Conservation (phyloP, 768 basidiomycete species). For the Boletus sp. region DNA sequence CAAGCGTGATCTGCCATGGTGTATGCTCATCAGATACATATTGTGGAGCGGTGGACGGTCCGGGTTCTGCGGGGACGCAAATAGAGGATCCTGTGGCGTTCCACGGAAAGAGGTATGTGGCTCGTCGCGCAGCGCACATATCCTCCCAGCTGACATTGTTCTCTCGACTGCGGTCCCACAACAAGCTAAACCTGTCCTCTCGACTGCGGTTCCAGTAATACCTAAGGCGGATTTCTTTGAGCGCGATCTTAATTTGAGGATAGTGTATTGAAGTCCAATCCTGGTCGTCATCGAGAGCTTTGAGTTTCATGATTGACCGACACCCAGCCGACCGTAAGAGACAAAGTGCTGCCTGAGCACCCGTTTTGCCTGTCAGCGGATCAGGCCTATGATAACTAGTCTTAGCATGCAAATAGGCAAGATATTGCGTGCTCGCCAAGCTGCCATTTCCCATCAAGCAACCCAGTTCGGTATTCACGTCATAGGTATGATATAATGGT, state of each 20-base stretch:
- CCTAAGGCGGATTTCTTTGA: too few relatives aligned
- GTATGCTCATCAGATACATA: background rate
- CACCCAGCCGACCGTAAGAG: constrained; percentile 21
- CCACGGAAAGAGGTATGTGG: background rate
- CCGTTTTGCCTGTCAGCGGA: constrained; percentile 40
- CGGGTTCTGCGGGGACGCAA: too few relatives aligned
- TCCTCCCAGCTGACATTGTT: too few relatives aligned
- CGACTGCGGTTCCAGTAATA: too few relatives aligned
- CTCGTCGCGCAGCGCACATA: too few relatives aligned
- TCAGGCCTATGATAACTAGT: constrained; percentile 39
- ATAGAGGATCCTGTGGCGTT: background rate
- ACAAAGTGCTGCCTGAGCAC: constrained; percentile 39
- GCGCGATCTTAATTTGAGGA: too few relatives aligned
- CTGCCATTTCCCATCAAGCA: constrained; percentile 21
- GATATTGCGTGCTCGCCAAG: constrained; percentile 28
- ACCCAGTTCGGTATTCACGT: background rate
- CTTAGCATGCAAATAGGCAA: constrained; percentile 40
- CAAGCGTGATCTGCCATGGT: background rate
- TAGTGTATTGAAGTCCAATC: too few relatives aligned
- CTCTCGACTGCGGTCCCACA: too few relatives aligned
- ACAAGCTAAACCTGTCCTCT: too few relatives aligned
- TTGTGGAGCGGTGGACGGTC: background rate
- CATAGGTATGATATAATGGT: background rate
- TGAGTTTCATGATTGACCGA: constrained; percentile 37
- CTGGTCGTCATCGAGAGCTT: background rate